Base-by-base conservation (phyloP, 768 basidiomycete species). In the Phanerochaete sordida region DNA sequence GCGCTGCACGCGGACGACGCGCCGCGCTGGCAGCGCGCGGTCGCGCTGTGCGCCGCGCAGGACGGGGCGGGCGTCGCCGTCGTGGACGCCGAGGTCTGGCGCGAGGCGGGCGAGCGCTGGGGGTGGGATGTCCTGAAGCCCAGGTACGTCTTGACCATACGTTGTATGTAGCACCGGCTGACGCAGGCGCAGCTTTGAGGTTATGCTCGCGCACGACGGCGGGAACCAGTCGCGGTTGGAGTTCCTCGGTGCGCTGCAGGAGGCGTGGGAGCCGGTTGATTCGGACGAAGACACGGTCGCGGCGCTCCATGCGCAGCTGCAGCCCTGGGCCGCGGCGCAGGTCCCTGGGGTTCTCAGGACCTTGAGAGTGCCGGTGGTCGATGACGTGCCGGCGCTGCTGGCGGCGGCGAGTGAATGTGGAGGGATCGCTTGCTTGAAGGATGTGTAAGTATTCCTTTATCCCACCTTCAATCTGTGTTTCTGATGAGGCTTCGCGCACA, bases 1-100 rank as follows among this genome's bases (percentile, higher is more conserved):
- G 67, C 67, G 0, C 27, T 21, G 15, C 19, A 15, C 1, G 63
- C 62, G 59, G 28, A 50, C 13, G 55, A 64, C 24, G 9, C 52
- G 1, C 23, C 33, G 1, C 54, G 64, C 1, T 68, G 64, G 62
- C 19, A 49, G 28, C 60, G 53, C 1, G 54, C 59, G 0, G 35
- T 68, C 2, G 37, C 61, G 15, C 43, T 26, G 11, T 64, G 66
- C 56, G 15, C 26, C 12, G 59, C 39, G 61, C 3, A 65, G 53
- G 30, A n/a, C n/a, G n/a, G 19, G 9, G 47, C 33, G 27, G 51
- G 8, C 60, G 2, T 12, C 24, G 2, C 30, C 31, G 2, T 33
- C 66, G 24, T 28, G 23, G 49, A 47, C 5, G 49, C 35, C n/a
- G 54, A 49, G n/a, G 16, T 46, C n/a, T 58, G 62, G 9, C 47